phyloP scores from a whole-genome alignment of 495 filamentous ascomycete species.

The Neurospora africana region DNA sequence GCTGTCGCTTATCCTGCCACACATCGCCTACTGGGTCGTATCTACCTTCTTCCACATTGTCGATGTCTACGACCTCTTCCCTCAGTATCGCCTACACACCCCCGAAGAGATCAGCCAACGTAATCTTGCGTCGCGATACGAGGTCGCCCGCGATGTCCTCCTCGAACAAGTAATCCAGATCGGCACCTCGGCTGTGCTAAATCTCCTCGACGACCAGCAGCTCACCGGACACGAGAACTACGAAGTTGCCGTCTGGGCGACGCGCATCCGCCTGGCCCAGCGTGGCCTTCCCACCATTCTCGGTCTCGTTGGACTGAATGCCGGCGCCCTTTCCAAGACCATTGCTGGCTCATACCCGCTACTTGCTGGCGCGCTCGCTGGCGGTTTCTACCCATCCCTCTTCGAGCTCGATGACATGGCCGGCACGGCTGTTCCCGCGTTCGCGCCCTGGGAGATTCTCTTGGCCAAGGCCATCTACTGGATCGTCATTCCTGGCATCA shows the following conservation, averaged over 20 bases:
- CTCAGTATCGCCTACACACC: slow-evolving; percentile 83
- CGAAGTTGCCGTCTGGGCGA: slow-evolving; percentile 74
- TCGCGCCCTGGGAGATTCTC: slow-evolving; percentile 66
- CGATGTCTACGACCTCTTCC: slow-evolving; percentile 71
- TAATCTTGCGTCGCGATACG: slow-evolving; percentile 72
- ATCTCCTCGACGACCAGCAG: slow-evolving; percentile 53
- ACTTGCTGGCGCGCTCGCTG: slow-evolving; percentile 57
- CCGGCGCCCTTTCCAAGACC: slow-evolving; percentile 42
- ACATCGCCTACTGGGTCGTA: slow-evolving; percentile 77
- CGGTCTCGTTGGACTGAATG: slow-evolving; percentile 47
- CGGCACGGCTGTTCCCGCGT: slow-evolving; percentile 36
- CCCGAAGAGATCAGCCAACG: slow-evolving; percentile 77
- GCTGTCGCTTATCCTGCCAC: slow-evolving; percentile 61
- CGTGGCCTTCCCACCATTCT: slow-evolving; percentile 52
- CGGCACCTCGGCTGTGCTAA: slow-evolving; percentile 47
- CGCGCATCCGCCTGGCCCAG: slow-evolving; percentile 59
- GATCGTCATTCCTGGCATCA: slow-evolving; percentile 60
- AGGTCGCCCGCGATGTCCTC: slow-evolving; percentile 79
- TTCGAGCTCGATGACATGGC: slow-evolving; percentile 33
- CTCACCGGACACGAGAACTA: slow-evolving; percentile 66
- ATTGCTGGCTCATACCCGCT: slow-evolving; percentile 47
- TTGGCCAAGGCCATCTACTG: slow-evolving; percentile 69
- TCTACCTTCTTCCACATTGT: slow-evolving; percentile 82
- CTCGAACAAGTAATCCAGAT: slow-evolving; percentile 86
- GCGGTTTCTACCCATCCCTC: slow-evolving; percentile 59